These are phyloP conservation scores for Detonula confervacea DNA, from an alignment of 352 stramenopile species.

Conservation along the genomic window DNA sequence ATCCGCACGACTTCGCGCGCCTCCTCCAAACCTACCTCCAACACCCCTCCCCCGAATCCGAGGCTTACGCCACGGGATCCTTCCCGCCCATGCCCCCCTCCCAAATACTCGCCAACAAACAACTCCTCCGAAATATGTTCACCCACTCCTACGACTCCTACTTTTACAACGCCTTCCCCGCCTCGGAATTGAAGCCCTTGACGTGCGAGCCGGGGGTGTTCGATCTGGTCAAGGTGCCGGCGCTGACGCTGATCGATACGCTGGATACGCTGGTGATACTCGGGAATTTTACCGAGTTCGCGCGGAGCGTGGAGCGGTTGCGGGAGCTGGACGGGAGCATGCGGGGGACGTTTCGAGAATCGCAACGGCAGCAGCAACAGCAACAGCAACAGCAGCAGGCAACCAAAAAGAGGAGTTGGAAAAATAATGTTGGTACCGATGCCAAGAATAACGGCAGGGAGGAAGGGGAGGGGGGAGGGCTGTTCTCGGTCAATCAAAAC, in stretches of 20 bases:
- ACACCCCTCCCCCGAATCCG: slow-evolving; percentile 15
- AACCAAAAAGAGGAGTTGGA: too few species aligned
- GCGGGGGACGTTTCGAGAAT: slow-evolving; percentile 38
- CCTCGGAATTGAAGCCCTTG: slow-evolving; percentile 77
- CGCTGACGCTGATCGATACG: slow-evolving; percentile 87
- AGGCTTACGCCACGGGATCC: slow-evolving; percentile 2
- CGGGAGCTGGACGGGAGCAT: slow-evolving; percentile 62
- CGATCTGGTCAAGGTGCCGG: slow-evolving; percentile 79
- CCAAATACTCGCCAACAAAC: slow-evolving; percentile 62
- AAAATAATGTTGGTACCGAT: too few species aligned
- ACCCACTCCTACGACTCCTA: slow-evolving; percentile 82
- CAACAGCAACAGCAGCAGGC: too few species aligned
- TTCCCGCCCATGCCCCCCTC: slow-evolving; percentile 68
- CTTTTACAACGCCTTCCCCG: slow-evolving; percentile 83
- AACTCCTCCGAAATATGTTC: slow-evolving; percentile 79
- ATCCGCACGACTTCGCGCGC: slow-evolving; percentile 38
- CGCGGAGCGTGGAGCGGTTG: slow-evolving; percentile 79
- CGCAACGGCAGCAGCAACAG: slow-evolving; percentile 11
- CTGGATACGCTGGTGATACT: slow-evolving; percentile 87
- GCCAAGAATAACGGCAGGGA: slow-evolving; percentile 20
- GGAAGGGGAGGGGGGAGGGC: slow-evolving; percentile 50
- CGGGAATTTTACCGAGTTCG: slow-evolving; percentile 87
- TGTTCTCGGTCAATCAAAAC: slow-evolving; percentile 89
- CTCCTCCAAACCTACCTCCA: slow-evolving; percentile 54
- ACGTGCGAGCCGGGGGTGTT: slow-evolving; percentile 73